These are phyloP conservation scores for Anisodus tanguticus DNA, from an alignment of 257 asterid species.

Conservation along the genomic window DNA sequence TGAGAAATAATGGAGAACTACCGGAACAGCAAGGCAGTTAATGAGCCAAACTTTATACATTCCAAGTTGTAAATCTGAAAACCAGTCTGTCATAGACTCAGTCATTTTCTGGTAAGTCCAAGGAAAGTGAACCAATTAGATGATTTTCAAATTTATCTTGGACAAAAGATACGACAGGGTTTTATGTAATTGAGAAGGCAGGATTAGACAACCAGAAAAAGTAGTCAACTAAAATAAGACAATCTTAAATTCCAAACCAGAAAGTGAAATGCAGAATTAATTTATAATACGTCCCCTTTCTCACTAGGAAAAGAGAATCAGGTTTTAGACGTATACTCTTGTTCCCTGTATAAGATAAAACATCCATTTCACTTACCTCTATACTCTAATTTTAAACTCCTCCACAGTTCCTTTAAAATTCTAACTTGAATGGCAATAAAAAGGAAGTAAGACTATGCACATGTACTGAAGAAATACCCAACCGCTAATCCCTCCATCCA, in stretches of 20 bases:
- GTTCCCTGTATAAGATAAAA: not conserved
- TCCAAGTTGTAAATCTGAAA: too few species aligned
- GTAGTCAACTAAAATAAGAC: not conserved
- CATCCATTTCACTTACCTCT: not conserved
- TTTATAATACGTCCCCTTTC: not conserved
- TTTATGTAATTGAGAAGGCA: not conserved
- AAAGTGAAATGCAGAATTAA: not conserved
- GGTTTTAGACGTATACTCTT: not conserved
- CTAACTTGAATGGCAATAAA: slow-evolving; percentile 50
- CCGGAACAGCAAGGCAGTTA: too few species aligned
- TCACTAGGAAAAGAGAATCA: not conserved
- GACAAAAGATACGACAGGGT: not conserved
- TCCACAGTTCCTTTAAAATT: slow-evolving; percentile 37
- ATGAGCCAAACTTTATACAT: too few species aligned
- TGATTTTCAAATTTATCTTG: not conserved
- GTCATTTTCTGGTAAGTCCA: too few species aligned
- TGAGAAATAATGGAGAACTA: too few species aligned
- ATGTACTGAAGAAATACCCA: not conserved
- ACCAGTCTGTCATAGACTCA: too few species aligned
- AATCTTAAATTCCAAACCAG: not conserved
- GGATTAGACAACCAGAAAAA: not conserved
- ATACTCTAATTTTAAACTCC: not conserved
- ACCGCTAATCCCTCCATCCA: not conserved
- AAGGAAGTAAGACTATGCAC: not conserved
- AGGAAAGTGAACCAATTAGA: too few species aligned